Base-by-base conservation (phyloP, 1,284 basidiomycete genomes). In the Ganoderma lucidum region DNA sequence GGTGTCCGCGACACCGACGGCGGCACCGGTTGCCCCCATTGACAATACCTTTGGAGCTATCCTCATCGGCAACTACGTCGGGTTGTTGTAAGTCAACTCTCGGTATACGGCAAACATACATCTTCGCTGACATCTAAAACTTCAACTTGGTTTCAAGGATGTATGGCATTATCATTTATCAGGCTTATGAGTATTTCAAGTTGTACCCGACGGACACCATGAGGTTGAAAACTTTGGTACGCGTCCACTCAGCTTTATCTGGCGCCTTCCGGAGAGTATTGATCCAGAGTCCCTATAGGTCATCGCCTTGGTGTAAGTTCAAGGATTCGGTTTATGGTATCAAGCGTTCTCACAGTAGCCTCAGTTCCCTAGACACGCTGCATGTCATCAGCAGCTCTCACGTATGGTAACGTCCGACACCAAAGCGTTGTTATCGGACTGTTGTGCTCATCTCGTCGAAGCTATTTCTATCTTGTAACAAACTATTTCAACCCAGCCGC, bases 401-500 rank as follows among this genome's bases (percentile, higher is more conserved):
- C 56, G 56, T 59, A n/a, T 59, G 56, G 56, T 59, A 39, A 59
- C 15, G 12, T 10, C 56, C 9, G 0, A 17, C 15, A 35, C 8
- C 53, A 56, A 56, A 32, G 12, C 30, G 17, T 53, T 0, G 32
- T 28, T 9, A 35, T 15, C 30, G 53, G 9, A 56, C 53, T 14
- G 23, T 10, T 35, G 15, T 35, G 53, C 53, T 56, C 32, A 56
- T 8, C 15, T 15, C 6, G 6, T 8, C 15, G 8, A 56, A 56
- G 53, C 53, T 56, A 56, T 17, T 56, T 56, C 53, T 56, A 56
- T 17, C 53, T 56, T 30, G 53, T 56, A 19, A 56, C 53, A 17
- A 56, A 56, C 30, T 56, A 35, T 56, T 56, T 35, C 53, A 59
- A 59, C 56, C 56, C 56, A 12, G 32, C 56, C 19, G 56, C 56